Base-by-base conservation (phyloP, 2,329 filamentous ascomycete genomes). In the Lasiodiplodia sp. region DNA sequence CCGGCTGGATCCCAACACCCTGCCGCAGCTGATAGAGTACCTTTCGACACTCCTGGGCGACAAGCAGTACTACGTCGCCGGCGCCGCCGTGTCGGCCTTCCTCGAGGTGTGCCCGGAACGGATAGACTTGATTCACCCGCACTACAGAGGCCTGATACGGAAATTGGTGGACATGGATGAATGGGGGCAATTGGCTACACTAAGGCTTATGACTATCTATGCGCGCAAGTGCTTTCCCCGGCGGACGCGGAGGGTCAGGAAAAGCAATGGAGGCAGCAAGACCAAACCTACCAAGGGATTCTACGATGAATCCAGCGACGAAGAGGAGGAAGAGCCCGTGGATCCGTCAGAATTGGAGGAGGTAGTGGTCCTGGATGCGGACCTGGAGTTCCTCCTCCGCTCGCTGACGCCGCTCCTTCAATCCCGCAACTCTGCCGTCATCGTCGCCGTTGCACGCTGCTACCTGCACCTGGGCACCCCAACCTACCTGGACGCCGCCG, bases 121-220 rank as follows among this genome's bases (percentile, higher is more conserved):
- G 66, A 86, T 97, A 71, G 94, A 97, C 77, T 83, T 99, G 69
- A 90, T 99, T 73, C 96, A 99, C 80, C 90, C 91, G 72, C 92
- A 97, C 77, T 99, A 98, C 81, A 89, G 93, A 63, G 86, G 88
- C 44, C 83, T 99, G 71, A 90, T 97, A 71, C 92, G 90, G 79
- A 97, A 97, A 83, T 83, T 98, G 65, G 93, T 97, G 28, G 96
- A 99, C 77, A 99, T 99, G 96, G 96, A 99, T 76, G 96, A 99
- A 81, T 99, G 96, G 96, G 92, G 94, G 52, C 96, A 99, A 81
- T 80, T 98, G 66, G 91, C 93, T 2, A 92, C 92, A 2, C 77
- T 99, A 73, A 87, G 90, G 49, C 83, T 99, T 72, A 90, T 98
- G 88, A 91, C 92, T 1, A 83, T 90, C 25, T 99, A 99, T 79